Evolutionary conservation across 441 rosid species (phyloP).

Genomic region (Euphorbia celastroides): DNA sequence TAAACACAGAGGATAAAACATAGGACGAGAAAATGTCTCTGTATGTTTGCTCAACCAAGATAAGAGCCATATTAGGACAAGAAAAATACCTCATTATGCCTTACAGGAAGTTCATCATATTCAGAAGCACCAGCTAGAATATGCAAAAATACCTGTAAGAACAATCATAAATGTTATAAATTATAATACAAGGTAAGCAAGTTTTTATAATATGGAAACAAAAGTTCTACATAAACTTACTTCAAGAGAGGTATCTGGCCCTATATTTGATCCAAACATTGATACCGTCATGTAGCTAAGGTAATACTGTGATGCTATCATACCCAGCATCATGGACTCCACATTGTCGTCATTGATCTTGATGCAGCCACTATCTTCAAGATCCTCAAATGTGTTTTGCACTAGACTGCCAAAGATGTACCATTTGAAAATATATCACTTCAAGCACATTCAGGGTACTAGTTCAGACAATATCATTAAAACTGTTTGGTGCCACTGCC

Average conservation of each 20-base stretch:
- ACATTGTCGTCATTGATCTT: conserved; percentile 71
- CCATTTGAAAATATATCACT: neutral
- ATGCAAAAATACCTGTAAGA: conserved; percentile 68
- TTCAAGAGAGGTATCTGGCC: conserved; percentile 90
- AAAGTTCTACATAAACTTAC: conserved; percentile 34
- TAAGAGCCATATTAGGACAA: neutral
- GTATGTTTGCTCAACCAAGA: neutral
- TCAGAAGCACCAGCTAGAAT: conserved; percentile 88
- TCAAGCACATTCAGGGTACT: neutral
- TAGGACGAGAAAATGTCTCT: neutral
- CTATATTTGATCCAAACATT: conserved; percentile 97
- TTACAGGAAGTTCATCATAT: conserved; percentile 93
- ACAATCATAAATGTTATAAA: conserved; percentile 16
- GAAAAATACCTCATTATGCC: conserved; percentile 88
- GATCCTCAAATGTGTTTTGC: conserved; percentile 92
- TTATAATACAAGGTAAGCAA: conserved; percentile 5
- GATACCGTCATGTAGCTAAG: conserved; percentile 92
- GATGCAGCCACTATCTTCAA: conserved; percentile 98
- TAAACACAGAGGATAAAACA: neutral
- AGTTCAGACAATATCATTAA: neutral
- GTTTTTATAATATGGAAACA: neutral
- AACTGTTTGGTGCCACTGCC: neutral
- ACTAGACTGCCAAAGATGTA: conserved; percentile 58
- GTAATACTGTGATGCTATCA: conserved; percentile 94
- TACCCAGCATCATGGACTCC: conserved; percentile 87